Base-by-base conservation (phyloP, 768 basidiomycete species). In the Boletales sp. region DNA sequence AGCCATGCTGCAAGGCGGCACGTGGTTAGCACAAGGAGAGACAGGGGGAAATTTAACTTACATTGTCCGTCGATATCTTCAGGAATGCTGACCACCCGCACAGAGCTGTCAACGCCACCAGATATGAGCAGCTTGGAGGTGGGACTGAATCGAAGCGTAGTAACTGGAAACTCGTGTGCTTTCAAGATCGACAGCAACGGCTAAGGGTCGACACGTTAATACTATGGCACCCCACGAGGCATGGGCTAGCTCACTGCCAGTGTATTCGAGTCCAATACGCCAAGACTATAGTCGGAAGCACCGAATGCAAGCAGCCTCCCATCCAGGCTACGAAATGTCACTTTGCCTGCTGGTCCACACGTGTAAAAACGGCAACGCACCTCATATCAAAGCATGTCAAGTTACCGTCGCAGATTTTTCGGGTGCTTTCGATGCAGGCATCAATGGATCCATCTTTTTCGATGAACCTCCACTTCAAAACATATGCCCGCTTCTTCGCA, bases 121-220 rank as follows among this genome's bases (percentile, higher is more conserved):
- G 91, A 91, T 17, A 94, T 80, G 4, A 99, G 76, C 12, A 94
- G 57, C n/a, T 76, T 81, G 12, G 86, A 84, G 7, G 82, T 75
- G 2, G 93, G 86, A 63, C 87, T 95, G 76, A 99, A 99, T 51
- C 80, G 81, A 48, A 99, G 70, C 5, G 88, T 83, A 1, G 96
- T 98, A 6, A 90, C 82, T 5, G 96, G 90, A 67, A 98, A 93
- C 52, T 94, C 93, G 67, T 98, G 95, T 0, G 96, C 90, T 68
- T 90, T 90, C 50, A 97, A 74, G 54, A 99, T 96, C 17, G 84
- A 84, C 30, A 91, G 70, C 12, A 92, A 65, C 1, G 94, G 94
- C 94, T 98, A n/a, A 58, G 18, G 30, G 38, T 37, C 35, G 4
- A 13, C 12, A 3, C 8, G 21, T 62, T 15, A 53, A 40, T 37